These are phyloP conservation scores for Pluteus cervinus DNA, from an alignment of 768 basidiomycete species.

Conservation along the genomic window DNA sequence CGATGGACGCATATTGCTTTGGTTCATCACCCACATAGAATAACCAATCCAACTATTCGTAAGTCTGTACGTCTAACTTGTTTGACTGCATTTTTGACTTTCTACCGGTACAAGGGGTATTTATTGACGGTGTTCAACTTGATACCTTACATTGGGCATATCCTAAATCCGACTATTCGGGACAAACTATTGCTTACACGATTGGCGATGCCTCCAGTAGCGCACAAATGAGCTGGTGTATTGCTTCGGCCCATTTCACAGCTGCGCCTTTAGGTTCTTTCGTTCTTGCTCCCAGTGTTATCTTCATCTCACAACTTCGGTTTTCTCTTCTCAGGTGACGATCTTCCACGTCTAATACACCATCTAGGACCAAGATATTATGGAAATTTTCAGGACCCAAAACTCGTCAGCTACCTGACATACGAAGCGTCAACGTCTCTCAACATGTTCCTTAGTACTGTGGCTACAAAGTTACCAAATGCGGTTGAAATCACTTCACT, in stretches of 20 bases:
- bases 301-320: constrained; percentile 5
- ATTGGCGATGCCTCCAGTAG: constrained; percentile 48
- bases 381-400: constrained; percentile 68
- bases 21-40: constrained; percentile 56
- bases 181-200: constrained; percentile 35
- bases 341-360: constrained; percentile 68
- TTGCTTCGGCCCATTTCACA: constrained; percentile 61
- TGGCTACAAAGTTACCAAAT: constrained; percentile 23
- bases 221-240: constrained; percentile 55
- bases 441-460: constrained; percentile 64
- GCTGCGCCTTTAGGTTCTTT: constrained; percentile 48
- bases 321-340: constrained; percentile 63
- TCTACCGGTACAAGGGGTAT: constrained; percentile 70
- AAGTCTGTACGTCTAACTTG: constrained; percentile 16
- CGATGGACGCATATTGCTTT: constrained; percentile 73
- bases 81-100: constrained; percentile 1
- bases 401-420: constrained; percentile 69
- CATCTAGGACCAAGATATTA: constrained; percentile 78
- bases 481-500: background rate
- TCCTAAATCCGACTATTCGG: constrained; percentile 41
- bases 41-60: constrained; percentile 57
- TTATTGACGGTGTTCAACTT: constrained; percentile 63
- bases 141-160: constrained; percentile 62
- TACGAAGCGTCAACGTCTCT: constrained; percentile 82
- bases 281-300: background rate